These are phyloP conservation scores for Colletotrichum tofieldiae DNA, from an alignment of 2,329 filamentous ascomycete species.

Conservation along the genomic window DNA sequence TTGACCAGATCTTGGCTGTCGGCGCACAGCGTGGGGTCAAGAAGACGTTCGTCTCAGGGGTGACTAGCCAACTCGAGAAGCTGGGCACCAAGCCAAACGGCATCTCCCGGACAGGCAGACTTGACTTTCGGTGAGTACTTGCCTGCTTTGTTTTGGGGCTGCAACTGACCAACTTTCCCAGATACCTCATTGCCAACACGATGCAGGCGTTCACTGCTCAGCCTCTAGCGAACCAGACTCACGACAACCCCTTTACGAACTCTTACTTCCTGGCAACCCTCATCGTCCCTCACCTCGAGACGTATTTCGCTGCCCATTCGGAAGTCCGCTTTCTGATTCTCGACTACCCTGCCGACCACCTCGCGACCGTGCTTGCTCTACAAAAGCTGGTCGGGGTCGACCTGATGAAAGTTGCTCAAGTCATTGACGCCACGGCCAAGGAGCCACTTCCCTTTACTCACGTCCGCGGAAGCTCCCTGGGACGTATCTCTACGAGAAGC, in stretches of 20 bases:
- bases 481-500: constrained; percentile 43
- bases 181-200: constrained; percentile 73
- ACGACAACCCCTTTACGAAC: constrained; percentile 69
- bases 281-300: constrained; percentile 73
- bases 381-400: constrained; percentile 71
- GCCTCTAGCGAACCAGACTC: constrained; percentile 63
- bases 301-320: constrained; percentile 68
- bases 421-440: constrained; percentile 63
- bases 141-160: too few relatives aligned
- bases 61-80: constrained; percentile 69
- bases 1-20: constrained; percentile 74
- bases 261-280: constrained; percentile 70
- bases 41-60: constrained; percentile 63
- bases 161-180: constrained; percentile 46
- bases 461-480: constrained; percentile 54
- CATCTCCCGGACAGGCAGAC: constrained; percentile 66
- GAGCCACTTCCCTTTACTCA: constrained; percentile 57
- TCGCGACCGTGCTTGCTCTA: constrained; percentile 70
- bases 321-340: constrained; percentile 71
- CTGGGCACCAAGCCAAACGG: constrained; percentile 67
- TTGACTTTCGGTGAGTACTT: constrained; percentile 70
- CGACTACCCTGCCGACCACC: constrained; percentile 71
- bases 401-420: constrained; percentile 71
- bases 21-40: constrained; percentile 70
- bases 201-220: constrained; percentile 72